These are phyloP conservation scores for Gigaspora rosea DNA, from an alignment of 192 early-diverging fungal genomes.

Conservation along the genomic window DNA sequence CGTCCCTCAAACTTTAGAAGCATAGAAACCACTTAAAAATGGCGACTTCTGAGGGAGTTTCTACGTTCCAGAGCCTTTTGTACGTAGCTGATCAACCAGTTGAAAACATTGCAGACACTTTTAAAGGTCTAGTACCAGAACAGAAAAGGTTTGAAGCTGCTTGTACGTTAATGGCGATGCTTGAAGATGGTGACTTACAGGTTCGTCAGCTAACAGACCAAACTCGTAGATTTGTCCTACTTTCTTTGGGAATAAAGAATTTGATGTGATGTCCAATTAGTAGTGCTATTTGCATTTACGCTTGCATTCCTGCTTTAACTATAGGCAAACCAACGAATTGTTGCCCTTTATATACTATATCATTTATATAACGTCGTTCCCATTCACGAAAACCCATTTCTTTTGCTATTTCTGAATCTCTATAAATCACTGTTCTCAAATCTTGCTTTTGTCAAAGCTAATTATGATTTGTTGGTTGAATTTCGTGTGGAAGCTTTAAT, in stretches of 20 bases:
- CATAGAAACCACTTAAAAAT: neutral
- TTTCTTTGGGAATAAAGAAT: neutral
- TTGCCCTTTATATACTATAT: conserved; percentile 28
- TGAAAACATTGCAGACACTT: conserved; percentile 24
- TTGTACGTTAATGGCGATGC: conserved; percentile 23
- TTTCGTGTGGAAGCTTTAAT: conserved; percentile 22
- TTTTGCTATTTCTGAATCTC: conserved; percentile 25
- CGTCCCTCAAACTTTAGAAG: neutral
- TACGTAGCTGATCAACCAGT: conserved; percentile 10
- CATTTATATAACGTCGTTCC: conserved; percentile 27
- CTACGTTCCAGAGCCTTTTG: conserved; percentile 10
- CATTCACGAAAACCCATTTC: conserved; percentile 28
- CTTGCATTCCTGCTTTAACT: neutral
- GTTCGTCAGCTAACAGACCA: neutral
- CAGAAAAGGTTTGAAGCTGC: conserved; percentile 31
- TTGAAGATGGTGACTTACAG: conserved; percentile 23
- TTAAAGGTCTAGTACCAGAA: conserved; percentile 22
- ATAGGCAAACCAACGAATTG: conserved; percentile 26
- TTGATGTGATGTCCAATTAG: neutral
- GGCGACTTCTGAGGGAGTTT: conserved; percentile 15
- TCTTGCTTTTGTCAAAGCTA: conserved; percentile 2
- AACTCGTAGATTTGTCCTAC: neutral
- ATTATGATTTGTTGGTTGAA: conserved; percentile 31
- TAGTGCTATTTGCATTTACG: neutral
- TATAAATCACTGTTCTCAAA: conserved; percentile 28